Conservation (phyloP, 2,329 filamentous ascomycete species). For the Plenodomus biglobosus region DNA sequence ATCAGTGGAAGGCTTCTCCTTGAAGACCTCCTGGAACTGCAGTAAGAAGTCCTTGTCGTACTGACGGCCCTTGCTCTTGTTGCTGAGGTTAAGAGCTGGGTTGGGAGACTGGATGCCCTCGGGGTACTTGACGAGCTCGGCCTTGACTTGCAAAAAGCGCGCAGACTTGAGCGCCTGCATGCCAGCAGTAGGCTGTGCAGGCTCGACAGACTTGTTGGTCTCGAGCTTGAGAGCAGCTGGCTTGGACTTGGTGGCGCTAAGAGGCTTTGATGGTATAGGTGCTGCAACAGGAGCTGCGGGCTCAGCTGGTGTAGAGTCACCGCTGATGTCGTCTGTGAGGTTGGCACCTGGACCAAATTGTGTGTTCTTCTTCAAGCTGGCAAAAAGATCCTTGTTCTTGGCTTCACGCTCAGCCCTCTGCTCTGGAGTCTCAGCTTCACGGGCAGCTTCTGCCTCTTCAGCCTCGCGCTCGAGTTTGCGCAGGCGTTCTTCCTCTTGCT, state of each 20-base stretch:
- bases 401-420: conserved; percentile 46
- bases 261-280: conserved; percentile 33
- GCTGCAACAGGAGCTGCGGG: conserved; percentile 28
- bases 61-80: conserved; percentile 82
- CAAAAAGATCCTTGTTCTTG: conserved; percentile 45
- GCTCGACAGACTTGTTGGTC: conserved; percentile 83
- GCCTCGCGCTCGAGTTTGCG: conserved; percentile 53
- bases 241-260: conserved; percentile 69
- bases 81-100: conserved; percentile 82
- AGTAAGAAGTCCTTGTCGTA: conserved; percentile 95
- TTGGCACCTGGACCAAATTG: conserved; percentile 50
- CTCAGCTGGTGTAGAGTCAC: conserved; percentile 52
- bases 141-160: conserved; percentile 79
- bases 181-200: conserved; percentile 88
- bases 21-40: conserved; percentile 95
- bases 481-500: conserved; percentile 57
- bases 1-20: conserved; percentile 91
- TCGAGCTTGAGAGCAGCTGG: conserved; percentile 86
- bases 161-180: conserved; percentile 92
- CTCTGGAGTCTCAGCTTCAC: conserved; percentile 46
- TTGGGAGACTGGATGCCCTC: conserved; percentile 84
- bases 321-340: conserved; percentile 25
- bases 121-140: conserved; percentile 74
- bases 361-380: conserved; percentile 52
- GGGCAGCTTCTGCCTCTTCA: conserved; percentile 51